Evolutionary conservation across 441 rosid species (phyloP).

Genomic region (Pelargonium citronellum): DNA sequence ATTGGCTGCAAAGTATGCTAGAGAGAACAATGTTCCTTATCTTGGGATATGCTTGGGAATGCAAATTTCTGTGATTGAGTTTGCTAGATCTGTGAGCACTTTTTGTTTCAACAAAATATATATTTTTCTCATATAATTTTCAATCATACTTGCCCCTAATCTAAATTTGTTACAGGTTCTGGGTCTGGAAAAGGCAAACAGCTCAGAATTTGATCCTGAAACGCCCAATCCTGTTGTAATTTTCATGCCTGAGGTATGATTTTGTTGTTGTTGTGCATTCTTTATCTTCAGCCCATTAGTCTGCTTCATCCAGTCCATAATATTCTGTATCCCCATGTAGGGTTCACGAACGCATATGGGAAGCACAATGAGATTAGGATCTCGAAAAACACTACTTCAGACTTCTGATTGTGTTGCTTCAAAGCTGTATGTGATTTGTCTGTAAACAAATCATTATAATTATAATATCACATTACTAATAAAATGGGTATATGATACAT

Average conservation of each 20-base stretch:
- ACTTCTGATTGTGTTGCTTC: constrained; percentile 55
- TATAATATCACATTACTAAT: background rate
- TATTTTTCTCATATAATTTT: constrained; percentile 13
- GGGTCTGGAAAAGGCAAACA: constrained; percentile 58
- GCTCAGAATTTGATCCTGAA: constrained; percentile 53
- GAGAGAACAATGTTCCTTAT: constrained; percentile 63
- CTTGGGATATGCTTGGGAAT: constrained; percentile 79
- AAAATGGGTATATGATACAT: background rate
- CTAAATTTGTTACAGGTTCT: constrained; percentile 44
- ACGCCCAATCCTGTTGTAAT: constrained; percentile 56
- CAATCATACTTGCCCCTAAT: constrained; percentile 2
- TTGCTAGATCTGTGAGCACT: constrained; percentile 62
- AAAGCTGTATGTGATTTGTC: constrained; percentile 33
- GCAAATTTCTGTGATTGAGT: constrained; percentile 72
- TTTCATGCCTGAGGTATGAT: constrained; percentile 67
- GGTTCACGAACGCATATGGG: constrained; percentile 81
- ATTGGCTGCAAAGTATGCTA: constrained; percentile 66
- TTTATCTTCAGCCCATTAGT: background rate
- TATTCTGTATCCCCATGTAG: constrained; percentile 26
- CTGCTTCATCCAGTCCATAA: constrained; percentile 2
- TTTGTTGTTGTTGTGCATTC: background rate
- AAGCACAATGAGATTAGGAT: constrained; percentile 77
- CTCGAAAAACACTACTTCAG: constrained; percentile 57
- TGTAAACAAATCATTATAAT: constrained; percentile 1
- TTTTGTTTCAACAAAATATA: constrained; percentile 12